Conservation (phyloP, 1,139 yeast species). For the Citeromyces hawaiiensis region DNA sequence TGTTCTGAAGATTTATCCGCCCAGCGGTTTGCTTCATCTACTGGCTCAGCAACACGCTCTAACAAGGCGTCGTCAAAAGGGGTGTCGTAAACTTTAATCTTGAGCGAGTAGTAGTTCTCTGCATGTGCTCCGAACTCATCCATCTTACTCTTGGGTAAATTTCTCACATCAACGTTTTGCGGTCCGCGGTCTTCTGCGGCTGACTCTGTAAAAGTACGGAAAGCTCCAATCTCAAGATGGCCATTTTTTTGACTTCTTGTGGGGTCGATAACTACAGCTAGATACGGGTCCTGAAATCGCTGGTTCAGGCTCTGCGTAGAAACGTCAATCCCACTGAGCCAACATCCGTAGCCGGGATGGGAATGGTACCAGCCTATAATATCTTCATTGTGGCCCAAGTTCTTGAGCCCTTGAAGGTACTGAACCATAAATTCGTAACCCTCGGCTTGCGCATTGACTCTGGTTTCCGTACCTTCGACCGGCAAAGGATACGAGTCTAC, state of each 20-base stretch:
- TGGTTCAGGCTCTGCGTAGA: conserved; percentile 80
- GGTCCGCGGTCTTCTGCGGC: conserved; percentile 5
- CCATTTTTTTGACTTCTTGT: conserved; percentile 52
- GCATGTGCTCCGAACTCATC: conserved; percentile 64
- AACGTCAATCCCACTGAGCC: conserved; percentile 86
- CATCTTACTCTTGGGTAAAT: conserved; percentile 31
- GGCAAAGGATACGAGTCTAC: conserved; percentile 82
- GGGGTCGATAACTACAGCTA: conserved; percentile 85
- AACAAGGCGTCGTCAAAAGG: conserved; percentile 13
- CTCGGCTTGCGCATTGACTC: conserved; percentile 90
- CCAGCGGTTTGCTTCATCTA: too few species aligned
- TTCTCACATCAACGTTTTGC: conserved; percentile 1
- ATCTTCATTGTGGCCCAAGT: conserved; percentile 39
- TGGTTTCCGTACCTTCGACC: conserved; percentile 90
- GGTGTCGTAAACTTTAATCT: conserved; percentile 50
- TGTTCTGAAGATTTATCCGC: too few species aligned
- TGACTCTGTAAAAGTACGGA: conserved; percentile 58
- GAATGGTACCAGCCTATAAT: conserved; percentile 95
- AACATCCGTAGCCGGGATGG: conserved; percentile 95
- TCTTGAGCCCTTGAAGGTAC: conserved; percentile 46
- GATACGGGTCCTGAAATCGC: conserved; percentile 79
- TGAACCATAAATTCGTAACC: conserved; percentile 93
- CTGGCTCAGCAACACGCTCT: neutral
- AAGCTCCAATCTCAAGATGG: conserved; percentile 81
- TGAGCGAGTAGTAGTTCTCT: conserved; percentile 56